phyloP scores from a whole-genome alignment of 129 eudicot genomes.

The Calendula officinalis region DNA sequence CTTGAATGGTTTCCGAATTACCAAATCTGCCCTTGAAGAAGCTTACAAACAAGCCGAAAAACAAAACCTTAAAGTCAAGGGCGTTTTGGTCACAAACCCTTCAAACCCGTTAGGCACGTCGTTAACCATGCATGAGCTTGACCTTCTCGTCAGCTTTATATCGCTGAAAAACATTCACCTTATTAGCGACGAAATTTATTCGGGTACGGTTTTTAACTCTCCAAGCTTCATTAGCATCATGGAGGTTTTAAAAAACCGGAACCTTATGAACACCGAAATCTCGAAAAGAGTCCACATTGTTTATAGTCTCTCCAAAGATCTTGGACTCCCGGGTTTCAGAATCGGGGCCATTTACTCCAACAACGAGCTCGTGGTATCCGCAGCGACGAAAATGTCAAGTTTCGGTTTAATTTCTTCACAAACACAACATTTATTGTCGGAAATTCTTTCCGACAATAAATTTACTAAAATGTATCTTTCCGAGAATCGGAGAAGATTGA shows the following conservation, averaged over 20 bases:
- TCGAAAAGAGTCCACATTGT: conserved; percentile 76
- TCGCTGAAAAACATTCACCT: conserved; percentile 60
- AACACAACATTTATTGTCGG: conserved; percentile 76
- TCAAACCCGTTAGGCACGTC: conserved; percentile 91
- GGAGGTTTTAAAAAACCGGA: conserved; percentile 55
- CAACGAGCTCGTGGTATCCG: conserved; percentile 54
- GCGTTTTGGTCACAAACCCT: conserved; percentile 87
- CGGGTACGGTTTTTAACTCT: conserved; percentile 73
- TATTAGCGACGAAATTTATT: conserved; percentile 84
- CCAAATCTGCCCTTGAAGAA: conserved; percentile 72
- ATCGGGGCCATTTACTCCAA: conserved; percentile 89
- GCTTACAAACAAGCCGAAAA: conserved; percentile 66
- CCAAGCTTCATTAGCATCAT: conserved; percentile 66
- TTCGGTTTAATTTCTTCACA: conserved; percentile 86
- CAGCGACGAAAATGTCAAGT: conserved; percentile 96
- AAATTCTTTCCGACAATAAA: conserved; percentile 65
- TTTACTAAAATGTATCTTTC: conserved; percentile 54
- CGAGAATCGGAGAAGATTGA: conserved; percentile 60
- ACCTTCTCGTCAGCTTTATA: conserved; percentile 60
- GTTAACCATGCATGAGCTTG: conserved; percentile 57
- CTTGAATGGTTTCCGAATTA: conserved; percentile 70
- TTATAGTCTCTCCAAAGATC: conserved; percentile 81
- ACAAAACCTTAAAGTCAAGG: conserved; percentile 72
- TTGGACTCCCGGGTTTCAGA: conserved; percentile 95
- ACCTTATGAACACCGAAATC: conserved; percentile 42